These are phyloP conservation scores for Trichosporon sp. DNA, from an alignment of 1,284 basidiomycete genomes.

Conservation along the genomic window DNA sequence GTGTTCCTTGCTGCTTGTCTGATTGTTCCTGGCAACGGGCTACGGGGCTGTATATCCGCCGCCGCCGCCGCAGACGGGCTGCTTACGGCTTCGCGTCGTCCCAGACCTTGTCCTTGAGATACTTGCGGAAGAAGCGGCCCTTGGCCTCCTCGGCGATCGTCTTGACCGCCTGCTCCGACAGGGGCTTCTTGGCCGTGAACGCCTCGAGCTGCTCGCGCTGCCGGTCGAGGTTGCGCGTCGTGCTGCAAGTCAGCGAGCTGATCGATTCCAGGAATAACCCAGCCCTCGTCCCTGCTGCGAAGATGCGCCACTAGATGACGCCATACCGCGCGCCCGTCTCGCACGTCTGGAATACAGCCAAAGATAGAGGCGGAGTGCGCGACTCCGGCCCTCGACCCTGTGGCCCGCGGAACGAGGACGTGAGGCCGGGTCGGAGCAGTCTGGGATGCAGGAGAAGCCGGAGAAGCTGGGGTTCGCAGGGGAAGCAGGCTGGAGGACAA, in stretches of 20 bases:
- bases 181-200: constrained; percentile 56
- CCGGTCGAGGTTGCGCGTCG: constrained; percentile 64
- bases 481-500: background rate
- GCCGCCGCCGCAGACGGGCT: background rate
- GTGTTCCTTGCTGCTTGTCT: background rate
- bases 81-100: constrained; percentile 5
- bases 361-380: too few species aligned
- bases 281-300: too few species aligned
- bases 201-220: constrained; percentile 62
- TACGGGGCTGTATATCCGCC: background rate
- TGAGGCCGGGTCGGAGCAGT: too few species aligned
- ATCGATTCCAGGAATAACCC: too few species aligned
- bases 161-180: constrained; percentile 58
- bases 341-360: too few species aligned
- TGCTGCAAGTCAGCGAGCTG: constrained; percentile 21
- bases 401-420: too few species aligned
- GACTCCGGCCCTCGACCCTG: too few species aligned
- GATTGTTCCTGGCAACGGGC: background rate
- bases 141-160: constrained; percentile 37
- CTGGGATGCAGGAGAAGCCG: too few species aligned
- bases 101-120: constrained; percentile 17
- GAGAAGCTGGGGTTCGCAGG: too few species aligned
- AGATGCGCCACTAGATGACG: too few species aligned
- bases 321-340: too few species aligned
- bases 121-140: constrained; percentile 32